Evolutionary conservation across 306 rosid genomes (phyloP).

Genomic region (Rosa multiflora): DNA sequence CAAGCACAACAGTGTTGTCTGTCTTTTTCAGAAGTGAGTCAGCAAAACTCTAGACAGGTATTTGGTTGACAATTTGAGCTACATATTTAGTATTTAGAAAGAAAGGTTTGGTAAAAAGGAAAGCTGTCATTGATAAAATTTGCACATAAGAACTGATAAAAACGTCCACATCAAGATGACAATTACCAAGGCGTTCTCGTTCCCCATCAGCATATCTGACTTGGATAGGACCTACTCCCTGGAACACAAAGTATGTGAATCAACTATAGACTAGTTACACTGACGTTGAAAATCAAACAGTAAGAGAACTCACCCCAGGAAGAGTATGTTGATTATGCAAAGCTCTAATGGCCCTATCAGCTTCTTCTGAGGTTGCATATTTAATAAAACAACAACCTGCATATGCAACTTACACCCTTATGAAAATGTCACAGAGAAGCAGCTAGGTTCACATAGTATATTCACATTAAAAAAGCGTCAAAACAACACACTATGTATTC

Average conservation of each 20-base stretch:
- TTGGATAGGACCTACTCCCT: constrained; percentile 96
- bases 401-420: constrained; percentile 46
- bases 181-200: constrained; percentile 93
- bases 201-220: constrained; percentile 99
- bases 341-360: constrained; percentile 88
- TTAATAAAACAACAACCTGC: constrained; percentile 99
- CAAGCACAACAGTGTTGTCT: not conserved
- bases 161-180: constrained; percentile 25
- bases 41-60: not conserved
- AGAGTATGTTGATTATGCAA: constrained; percentile 93
- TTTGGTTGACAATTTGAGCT: not conserved
- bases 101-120: not conserved
- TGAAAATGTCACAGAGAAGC: constrained; percentile 1
- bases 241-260: constrained; percentile 36
- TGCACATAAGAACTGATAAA: constrained; percentile 9
- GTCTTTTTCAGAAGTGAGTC: not conserved
- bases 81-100: not conserved
- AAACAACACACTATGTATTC: not conserved
- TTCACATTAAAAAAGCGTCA: not conserved
- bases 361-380: constrained; percentile 91
- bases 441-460: constrained; percentile 7
- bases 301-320: constrained; percentile 81
- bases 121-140: not conserved
- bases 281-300: constrained; percentile 25
- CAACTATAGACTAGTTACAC: constrained; percentile 17